Conservation (phyloP, 1,139 yeast genomes). For the Taiozyma onychis region DNA sequence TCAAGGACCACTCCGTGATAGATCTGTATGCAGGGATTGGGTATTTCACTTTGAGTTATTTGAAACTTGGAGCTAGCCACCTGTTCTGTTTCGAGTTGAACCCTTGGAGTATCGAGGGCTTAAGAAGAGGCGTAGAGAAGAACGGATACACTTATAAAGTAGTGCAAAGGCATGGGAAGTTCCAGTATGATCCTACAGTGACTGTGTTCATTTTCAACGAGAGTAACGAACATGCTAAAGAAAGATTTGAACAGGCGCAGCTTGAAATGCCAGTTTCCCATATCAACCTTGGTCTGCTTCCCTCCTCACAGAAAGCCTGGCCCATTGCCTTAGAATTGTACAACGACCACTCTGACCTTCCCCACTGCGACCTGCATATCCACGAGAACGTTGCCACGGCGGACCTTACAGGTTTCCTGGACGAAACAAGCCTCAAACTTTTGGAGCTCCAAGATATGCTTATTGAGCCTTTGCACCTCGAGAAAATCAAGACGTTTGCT, state of each 20-base stretch:
- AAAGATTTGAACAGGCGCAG: slow-evolving; percentile 31
- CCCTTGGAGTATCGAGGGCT: slow-evolving; percentile 79
- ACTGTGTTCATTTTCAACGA: slow-evolving; percentile 51
- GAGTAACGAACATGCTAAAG: slow-evolving; percentile 46
- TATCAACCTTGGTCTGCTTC: slow-evolving; percentile 72
- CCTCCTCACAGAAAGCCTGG: slow-evolving; percentile 65
- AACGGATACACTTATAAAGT: slow-evolving; percentile 40
- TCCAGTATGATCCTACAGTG: slow-evolving; percentile 24
- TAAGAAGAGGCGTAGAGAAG: slow-evolving; percentile 45
- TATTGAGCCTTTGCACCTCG: slow-evolving; percentile 25
- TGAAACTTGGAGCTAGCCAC: slow-evolving; percentile 44
- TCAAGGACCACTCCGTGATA: slow-evolving; percentile 41
- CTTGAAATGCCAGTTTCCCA: slow-evolving; percentile 40
- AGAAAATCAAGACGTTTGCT: slow-evolving; percentile 76
- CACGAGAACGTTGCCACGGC: slow-evolving; percentile 65
- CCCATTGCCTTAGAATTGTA: slow-evolving; percentile 33
- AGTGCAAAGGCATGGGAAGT: slow-evolving; percentile 28
- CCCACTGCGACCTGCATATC: slow-evolving; percentile 43
- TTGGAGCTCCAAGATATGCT: slow-evolving; percentile 1
- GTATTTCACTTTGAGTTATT: slow-evolving; percentile 70
- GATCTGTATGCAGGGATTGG: slow-evolving; percentile 88
- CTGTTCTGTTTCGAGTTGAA: slow-evolving; percentile 81
- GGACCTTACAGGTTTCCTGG: slow-evolving; percentile 35
- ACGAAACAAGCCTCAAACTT: slow-evolving; percentile 10
- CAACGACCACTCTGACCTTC: slow-evolving; percentile 11